Base-by-base conservation (phyloP, 306 rosid genomes). In the Crotalaria pallida region DNA sequence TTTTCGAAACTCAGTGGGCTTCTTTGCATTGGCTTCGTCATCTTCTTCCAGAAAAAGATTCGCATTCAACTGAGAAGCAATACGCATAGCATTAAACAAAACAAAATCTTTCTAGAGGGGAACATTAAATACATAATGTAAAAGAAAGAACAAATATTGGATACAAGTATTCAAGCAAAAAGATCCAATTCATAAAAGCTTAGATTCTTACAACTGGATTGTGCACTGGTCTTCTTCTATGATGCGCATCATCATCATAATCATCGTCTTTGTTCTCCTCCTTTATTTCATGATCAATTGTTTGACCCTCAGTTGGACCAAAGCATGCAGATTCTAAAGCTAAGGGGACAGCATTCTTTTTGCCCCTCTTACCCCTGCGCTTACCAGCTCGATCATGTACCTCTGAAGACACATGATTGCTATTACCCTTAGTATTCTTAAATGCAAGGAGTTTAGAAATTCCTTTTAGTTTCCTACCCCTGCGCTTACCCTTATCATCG, bases 1-100 rank as follows among this genome's bases (percentile, higher is more conserved):
- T 23, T 62, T 63, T 63, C 53, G 62, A 50, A 62, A 82, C 17
- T 23, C 58, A 2, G 58, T 19, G 40, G 0, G 12, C 48, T 15
- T 48, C 44, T 21, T 69, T 36, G 59, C 36, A 15, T 24, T 57
- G 60, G 22, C 73, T 47, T 77, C 16, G 17, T 36, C n/a, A n/a
- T n/a, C 1, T 19, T 27, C 31, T 19, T 55, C 23, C 40, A 69
- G 50, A 33, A 67, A 23, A 36, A 15, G 10, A 3, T 10, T 67
- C 34, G 36, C 69, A 72, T 81, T 67, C 79, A 77, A 22, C 60
- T 68, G 17, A 13, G 24, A 73, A 26, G 10, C 72, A 65, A 53
- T 67, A 51, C 21, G 36, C 11, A 29, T 4, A 44, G 27, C 38
- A 15, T n/a, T n/a, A n/a, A n/a, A n/a, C n/a, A n/a, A n/a, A 76